Evolutionary conservation across 2,329 filamentous ascomycete genomes (phyloP).

Genomic region (Fusarium sp.): DNA sequence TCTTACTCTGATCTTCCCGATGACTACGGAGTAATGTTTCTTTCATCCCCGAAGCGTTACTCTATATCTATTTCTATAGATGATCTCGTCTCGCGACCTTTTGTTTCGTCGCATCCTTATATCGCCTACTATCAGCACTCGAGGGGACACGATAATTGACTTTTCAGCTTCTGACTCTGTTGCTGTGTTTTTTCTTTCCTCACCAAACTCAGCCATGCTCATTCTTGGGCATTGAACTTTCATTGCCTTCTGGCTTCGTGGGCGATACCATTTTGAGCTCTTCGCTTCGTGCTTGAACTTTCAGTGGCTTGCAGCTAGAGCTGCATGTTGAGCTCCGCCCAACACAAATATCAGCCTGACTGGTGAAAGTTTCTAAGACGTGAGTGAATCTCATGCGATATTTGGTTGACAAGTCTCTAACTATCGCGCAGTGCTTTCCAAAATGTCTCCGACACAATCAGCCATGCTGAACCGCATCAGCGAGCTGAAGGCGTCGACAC

Average conservation of each 20-base stretch:
- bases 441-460: background rate
- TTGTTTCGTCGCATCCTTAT: background rate
- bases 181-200: background rate
- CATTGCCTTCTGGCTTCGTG: background rate
- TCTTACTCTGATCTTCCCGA: background rate
- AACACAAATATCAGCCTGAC: background rate
- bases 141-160: background rate
- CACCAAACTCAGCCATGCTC: background rate
- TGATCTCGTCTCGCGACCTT: background rate
- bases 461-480: slow-evolving; percentile 27
- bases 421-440: background rate
- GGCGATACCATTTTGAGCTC: background rate
- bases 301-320: background rate
- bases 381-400: background rate
- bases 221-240: background rate
- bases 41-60: background rate
- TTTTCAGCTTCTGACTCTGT: background rate
- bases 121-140: background rate
- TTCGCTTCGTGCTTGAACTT: background rate
- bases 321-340: background rate
- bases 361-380: background rate
- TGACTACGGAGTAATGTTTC: background rate
- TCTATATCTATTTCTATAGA: background rate
- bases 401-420: background rate
- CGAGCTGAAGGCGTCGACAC: slow-evolving; percentile 28